Percentiles rank a stretch among this genome's conserved stretches.
These are phyloP conservation scores for Coemansia sp. DNA, from an alignment of 192 early-diverging fungal species.

Conservation along the genomic window DNA sequence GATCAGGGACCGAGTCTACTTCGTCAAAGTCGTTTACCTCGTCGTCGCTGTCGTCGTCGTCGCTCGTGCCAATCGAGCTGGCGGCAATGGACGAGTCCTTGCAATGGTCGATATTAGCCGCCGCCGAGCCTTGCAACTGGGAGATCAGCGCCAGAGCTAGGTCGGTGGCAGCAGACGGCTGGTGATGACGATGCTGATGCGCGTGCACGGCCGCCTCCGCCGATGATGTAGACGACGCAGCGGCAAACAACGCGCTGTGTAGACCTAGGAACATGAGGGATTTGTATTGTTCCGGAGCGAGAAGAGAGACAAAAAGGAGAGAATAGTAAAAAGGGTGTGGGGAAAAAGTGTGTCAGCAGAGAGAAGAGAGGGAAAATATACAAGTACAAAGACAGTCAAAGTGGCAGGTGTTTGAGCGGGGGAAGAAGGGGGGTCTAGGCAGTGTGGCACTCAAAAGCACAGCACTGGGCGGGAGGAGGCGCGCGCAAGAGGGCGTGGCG, in stretches of 20 bases:
- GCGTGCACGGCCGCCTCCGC: conserved; percentile 24
- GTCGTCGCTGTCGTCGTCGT: conserved; percentile 18
- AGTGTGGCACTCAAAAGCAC: conserved; percentile 3
- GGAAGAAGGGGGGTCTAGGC: background rate
- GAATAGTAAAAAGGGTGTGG: background rate
- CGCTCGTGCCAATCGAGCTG: conserved; percentile 11
- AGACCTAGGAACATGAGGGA: conserved; percentile 42
- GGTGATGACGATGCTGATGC: background rate
- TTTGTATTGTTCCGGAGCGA: background rate
- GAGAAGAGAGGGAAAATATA: background rate
- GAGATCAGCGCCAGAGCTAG: conserved; percentile 46
- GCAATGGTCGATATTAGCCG: background rate
- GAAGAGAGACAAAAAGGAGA: background rate
- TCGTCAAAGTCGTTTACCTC: conserved; percentile 33
- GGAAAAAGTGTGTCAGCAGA: background rate
- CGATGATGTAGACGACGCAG: conserved; percentile 17
- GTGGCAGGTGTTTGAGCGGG: background rate
- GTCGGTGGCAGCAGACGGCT: conserved; percentile 30
- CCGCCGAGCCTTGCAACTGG: conserved; percentile 21
- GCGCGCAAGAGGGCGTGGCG: background rate
- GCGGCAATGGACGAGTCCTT: conserved; percentile 12
- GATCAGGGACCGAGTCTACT: conserved; percentile 47
- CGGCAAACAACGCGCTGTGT: conserved; percentile 45
- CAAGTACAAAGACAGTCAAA: conserved; percentile 6
- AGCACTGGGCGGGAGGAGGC: background rate